These are phyloP conservation scores for Fusarium dimerum DNA, from an alignment of 2,329 filamentous ascomycete species.

Conservation along the genomic window DNA sequence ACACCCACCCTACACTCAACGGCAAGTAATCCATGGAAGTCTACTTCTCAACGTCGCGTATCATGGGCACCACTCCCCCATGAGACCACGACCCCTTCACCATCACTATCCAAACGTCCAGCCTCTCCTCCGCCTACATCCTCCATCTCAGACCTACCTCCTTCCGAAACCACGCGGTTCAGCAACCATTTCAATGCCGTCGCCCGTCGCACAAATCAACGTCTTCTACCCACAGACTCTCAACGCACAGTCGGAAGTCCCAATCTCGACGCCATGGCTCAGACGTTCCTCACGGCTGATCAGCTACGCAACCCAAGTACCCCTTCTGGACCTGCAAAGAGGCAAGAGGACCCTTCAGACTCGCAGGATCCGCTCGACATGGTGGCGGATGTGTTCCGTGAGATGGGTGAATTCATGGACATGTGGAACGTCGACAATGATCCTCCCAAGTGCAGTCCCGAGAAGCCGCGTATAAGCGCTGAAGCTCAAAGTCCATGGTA, in stretches of 20 bases:
- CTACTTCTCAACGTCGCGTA: slow-evolving; percentile 33
- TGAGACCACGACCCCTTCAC: slow-evolving; percentile 20
- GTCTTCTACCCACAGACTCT: slow-evolving; percentile 44
- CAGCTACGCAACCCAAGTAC: slow-evolving; percentile 10
- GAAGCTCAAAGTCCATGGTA: slow-evolving; percentile 30
- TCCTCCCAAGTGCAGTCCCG: slow-evolving; percentile 16
- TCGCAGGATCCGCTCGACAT: slow-evolving; percentile 37
- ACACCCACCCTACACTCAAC: slow-evolving; percentile 40
- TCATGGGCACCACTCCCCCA: slow-evolving; percentile 39
- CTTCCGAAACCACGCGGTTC: slow-evolving; percentile 41
- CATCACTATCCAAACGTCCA: slow-evolving; percentile 22
- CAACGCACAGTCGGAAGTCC: slow-evolving; percentile 34
- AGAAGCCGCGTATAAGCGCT: neutral
- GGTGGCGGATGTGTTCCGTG: slow-evolving; percentile 39
- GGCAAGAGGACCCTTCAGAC: slow-evolving; percentile 14
- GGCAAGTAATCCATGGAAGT: slow-evolving; percentile 36
- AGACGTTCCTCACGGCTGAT: slow-evolving; percentile 27
- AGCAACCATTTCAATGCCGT: slow-evolving; percentile 50
- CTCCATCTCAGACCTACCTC: slow-evolving; percentile 36
- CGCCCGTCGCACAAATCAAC: slow-evolving; percentile 36
- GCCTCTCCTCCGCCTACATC: slow-evolving; percentile 47
- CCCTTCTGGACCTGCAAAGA: slow-evolving; percentile 8
- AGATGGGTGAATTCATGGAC: slow-evolving; percentile 38
- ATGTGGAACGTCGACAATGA: slow-evolving; percentile 36
- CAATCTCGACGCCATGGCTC: slow-evolving; percentile 27